These are phyloP conservation scores for Ophiocordyceps australis DNA, from an alignment of 2,329 filamentous ascomycete species.

Conservation along the genomic window DNA sequence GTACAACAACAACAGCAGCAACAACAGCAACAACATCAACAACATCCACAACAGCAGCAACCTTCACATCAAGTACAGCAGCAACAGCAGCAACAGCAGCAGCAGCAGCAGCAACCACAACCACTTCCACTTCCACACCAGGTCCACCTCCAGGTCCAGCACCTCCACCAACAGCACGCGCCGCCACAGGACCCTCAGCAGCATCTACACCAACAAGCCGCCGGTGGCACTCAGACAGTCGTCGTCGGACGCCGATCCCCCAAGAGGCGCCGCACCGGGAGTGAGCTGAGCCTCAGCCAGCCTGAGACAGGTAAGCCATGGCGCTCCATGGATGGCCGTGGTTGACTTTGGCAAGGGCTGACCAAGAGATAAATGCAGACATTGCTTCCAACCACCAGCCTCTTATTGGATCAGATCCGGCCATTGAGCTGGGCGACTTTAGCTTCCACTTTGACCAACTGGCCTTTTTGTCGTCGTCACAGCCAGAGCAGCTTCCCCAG, in stretches of 20 bases:
- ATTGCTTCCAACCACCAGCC: constrained; percentile 9
- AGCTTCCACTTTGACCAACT: constrained; percentile 16
- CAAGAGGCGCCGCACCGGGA: constrained; percentile 17
- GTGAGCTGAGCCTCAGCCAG: constrained; percentile 13
- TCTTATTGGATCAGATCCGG: constrained; percentile 10
- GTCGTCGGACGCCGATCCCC: constrained; percentile 13
- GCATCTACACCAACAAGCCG: constrained; percentile 1
- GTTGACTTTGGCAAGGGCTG: no score
- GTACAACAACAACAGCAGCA: constrained; percentile 2
- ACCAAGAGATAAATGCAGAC: no score
- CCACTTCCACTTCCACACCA: no score
- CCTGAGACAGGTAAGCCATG: constrained; percentile 13
- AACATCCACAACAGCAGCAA: constrained; percentile 1
- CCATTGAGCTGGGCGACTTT: constrained; percentile 14
- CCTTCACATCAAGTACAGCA: constrained; percentile 2
- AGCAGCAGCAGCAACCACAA: constrained; percentile 3
- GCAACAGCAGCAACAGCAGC: constrained; percentile 5
- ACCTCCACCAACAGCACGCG: no score
- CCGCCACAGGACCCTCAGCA: no score
- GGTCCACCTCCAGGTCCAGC: no score
- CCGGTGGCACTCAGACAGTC: constrained; percentile 2
- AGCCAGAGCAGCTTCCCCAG: constrained; percentile 12
- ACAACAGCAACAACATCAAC: constrained; percentile 4
- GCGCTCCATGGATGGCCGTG: no score
- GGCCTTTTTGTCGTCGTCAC: constrained; percentile 9